phyloP scores from a whole-genome alignment of 1,284 basidiomycete genomes.

The Ustilago curta region DNA sequence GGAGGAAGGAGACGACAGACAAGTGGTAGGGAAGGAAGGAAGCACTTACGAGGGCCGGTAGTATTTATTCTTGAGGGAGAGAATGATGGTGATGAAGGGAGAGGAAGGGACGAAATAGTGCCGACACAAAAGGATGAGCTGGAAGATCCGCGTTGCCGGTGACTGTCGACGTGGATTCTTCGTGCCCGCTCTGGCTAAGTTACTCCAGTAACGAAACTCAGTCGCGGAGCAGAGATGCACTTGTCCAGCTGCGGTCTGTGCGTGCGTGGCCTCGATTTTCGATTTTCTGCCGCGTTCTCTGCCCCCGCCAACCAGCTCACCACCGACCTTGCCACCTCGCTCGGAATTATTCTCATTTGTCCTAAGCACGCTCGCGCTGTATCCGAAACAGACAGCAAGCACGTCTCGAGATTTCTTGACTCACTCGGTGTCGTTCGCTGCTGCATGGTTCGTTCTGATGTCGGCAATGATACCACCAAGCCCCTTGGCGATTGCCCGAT shows the following conservation, averaged over 20 bases:
- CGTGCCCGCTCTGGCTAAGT: no score
- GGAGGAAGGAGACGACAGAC: not conserved
- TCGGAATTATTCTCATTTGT: not conserved
- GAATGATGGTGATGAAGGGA: slow-evolving; percentile 30
- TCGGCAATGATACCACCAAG: not conserved
- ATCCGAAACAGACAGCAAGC: slow-evolving; percentile 1
- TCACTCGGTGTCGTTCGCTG: not conserved
- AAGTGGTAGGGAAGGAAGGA: not conserved
- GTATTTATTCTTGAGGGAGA: slow-evolving; percentile 43
- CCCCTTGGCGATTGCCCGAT: no score
- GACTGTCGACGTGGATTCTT: slow-evolving; percentile 38
- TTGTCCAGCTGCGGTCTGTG: slow-evolving; percentile 24
- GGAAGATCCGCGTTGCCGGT: slow-evolving; percentile 34
- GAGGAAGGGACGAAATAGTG: slow-evolving; percentile 4
- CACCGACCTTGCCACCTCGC: not conserved
- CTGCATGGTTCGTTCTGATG: not conserved
- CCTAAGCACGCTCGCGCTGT: not conserved
- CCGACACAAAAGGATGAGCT: slow-evolving; percentile 27
- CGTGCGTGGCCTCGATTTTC: slow-evolving; percentile 5
- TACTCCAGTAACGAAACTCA: no score
- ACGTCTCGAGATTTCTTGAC: not conserved
- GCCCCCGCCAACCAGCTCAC: slow-evolving; percentile 10
- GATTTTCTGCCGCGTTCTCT: slow-evolving; percentile 38
- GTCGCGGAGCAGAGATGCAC: no score
- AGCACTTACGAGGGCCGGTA: slow-evolving; percentile 37